phyloP scores from a whole-genome alignment of 176 grass and related monocot species.

The Coix lacrymajobi region DNA sequence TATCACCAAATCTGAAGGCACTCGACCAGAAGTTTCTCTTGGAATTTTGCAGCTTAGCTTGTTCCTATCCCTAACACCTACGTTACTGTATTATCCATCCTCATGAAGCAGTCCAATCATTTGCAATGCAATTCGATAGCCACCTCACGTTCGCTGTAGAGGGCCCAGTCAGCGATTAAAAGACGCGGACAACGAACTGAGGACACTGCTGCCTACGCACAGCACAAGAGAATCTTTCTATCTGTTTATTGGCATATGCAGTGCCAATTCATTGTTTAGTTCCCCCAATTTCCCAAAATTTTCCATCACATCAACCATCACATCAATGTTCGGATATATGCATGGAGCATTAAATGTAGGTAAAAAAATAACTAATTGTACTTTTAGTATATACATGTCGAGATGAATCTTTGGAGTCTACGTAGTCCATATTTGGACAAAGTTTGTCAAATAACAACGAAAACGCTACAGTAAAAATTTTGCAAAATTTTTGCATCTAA shows the following conservation, averaged over 20 bases:
- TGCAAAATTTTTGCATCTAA: too few species aligned
- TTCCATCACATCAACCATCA: too few species aligned
- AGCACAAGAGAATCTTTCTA: constrained; percentile 7
- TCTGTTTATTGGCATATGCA: constrained; percentile 21
- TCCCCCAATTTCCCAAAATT: too few species aligned
- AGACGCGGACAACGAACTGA: constrained; percentile 29
- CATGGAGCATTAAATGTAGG: too few species aligned
- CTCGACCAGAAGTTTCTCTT: constrained; percentile 8
- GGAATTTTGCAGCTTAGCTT: constrained; percentile 13
- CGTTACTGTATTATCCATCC: not conserved
- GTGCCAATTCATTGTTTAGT: not conserved
- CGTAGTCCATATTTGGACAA: too few species aligned
- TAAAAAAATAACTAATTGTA: too few species aligned
- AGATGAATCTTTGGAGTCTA: too few species aligned
- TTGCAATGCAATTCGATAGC: constrained; percentile 5
- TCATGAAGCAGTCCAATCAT: constrained; percentile 9
- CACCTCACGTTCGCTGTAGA: constrained; percentile 22
- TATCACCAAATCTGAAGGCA: not conserved
- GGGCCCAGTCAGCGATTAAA: not conserved
- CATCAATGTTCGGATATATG: too few species aligned
- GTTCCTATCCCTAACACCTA: constrained; percentile 7
- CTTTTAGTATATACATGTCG: too few species aligned
- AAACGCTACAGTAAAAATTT: too few species aligned
- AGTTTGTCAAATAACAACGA: too few species aligned
- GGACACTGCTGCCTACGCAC: not conserved